These are phyloP conservation scores for Berberis vulgaris DNA, from an alignment of 164 flowering plant genomes.

Conservation along the genomic window DNA sequence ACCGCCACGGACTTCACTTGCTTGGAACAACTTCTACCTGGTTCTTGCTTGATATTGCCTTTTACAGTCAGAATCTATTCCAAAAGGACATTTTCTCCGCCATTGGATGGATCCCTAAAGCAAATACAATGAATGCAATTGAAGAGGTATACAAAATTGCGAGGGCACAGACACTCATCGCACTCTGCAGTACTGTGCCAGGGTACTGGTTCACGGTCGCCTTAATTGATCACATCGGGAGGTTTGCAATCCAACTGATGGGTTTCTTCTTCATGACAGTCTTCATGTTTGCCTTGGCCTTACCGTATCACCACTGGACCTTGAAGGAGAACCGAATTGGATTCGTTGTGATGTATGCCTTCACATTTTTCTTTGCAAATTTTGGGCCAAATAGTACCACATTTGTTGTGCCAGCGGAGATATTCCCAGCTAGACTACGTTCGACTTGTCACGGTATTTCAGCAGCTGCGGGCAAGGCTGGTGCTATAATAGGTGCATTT, in stretches of 20 bases:
- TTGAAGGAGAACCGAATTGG: background rate
- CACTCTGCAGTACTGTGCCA: slow-evolving; percentile 2
- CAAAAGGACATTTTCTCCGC: slow-evolving; percentile 6
- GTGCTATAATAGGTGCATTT: slow-evolving; percentile 6
- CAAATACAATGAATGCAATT: slow-evolving; percentile 5
- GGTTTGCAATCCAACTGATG: slow-evolving; percentile 5
- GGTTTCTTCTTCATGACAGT: slow-evolving; percentile 7
- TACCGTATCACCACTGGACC: slow-evolving; percentile 3
- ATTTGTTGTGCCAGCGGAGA: slow-evolving; percentile 4
- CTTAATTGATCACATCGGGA: background rate
- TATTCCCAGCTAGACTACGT: slow-evolving; percentile 3
- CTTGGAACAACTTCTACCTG: slow-evolving; percentile 7
- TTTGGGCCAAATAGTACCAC: slow-evolving; percentile 9
- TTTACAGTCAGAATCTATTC: slow-evolving; percentile 8
- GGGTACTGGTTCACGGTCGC: slow-evolving; percentile 9
- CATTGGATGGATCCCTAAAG: slow-evolving; percentile 1
- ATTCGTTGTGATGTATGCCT: slow-evolving; percentile 3
- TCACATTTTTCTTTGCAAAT: slow-evolving; percentile 6
- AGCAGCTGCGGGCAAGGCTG: slow-evolving; percentile 7
- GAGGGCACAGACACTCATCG: slow-evolving; percentile 5
- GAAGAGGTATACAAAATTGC: slow-evolving; percentile 4
- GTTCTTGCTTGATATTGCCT: slow-evolving; percentile 6
- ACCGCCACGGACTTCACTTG: slow-evolving; percentile 6
- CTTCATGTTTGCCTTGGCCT: slow-evolving; percentile 4
- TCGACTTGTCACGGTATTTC: slow-evolving; percentile 6